Evolutionary conservation across 768 basidiomycete genomes (phyloP).

Genomic region (Rhizopogon salebrosus): DNA sequence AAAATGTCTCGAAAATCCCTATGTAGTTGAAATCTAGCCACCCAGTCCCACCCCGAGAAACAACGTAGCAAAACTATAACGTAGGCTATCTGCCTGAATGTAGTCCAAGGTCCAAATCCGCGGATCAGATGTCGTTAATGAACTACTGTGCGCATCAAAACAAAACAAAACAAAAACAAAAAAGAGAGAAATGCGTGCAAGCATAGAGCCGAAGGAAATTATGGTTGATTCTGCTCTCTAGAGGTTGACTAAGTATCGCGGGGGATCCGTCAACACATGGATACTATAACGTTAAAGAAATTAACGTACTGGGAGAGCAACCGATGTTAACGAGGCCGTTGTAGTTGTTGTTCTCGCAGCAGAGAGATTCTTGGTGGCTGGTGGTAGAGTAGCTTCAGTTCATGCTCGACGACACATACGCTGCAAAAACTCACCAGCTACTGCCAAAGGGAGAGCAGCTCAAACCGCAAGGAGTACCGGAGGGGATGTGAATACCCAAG

Average conservation of each 20-base stretch:
- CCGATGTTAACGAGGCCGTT: slow-evolving; percentile 33
- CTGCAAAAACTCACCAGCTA: slow-evolving; percentile 13
- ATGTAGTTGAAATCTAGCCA: background rate
- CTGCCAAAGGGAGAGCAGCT: slow-evolving; percentile 25
- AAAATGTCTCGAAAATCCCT: background rate
- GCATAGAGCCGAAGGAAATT: slow-evolving; percentile 8
- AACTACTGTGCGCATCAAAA: slow-evolving; percentile 1
- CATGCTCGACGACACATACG: accelerated
- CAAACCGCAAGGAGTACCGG: slow-evolving; percentile 14
- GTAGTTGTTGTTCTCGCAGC: slow-evolving; percentile 32
- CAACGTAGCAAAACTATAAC: slow-evolving; percentile 5
- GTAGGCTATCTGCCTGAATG: background rate
- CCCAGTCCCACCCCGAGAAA: background rate
- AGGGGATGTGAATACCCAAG: background rate
- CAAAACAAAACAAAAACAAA: slow-evolving; percentile 6
- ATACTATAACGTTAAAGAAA: background rate
- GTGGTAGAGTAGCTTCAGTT: slow-evolving; percentile 2
- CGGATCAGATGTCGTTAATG: slow-evolving; percentile 13
- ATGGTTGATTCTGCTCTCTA: background rate
- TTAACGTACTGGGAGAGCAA: slow-evolving; percentile 33
- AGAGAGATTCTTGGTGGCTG: slow-evolving; percentile 32
- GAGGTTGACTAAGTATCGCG: slow-evolving; percentile 11
- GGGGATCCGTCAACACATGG: background rate
- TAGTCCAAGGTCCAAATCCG: background rate
- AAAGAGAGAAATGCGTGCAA: slow-evolving; percentile 15